Evolutionary conservation across 148 eudicot species (phyloP).

Genomic region (Hydrangea macrophylla): DNA sequence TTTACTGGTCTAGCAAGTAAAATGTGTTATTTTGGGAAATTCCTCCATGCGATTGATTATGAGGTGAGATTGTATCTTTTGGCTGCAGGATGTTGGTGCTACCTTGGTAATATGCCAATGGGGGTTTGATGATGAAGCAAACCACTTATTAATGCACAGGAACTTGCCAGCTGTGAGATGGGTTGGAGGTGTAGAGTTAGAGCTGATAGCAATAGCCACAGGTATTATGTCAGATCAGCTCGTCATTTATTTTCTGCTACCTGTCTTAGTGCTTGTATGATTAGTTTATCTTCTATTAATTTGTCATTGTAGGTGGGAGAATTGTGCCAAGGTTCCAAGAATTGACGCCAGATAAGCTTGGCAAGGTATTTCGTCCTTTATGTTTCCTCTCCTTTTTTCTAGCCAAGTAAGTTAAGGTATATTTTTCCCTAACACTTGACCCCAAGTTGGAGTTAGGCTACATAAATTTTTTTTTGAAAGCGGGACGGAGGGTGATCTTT

Average conservation of each 20-base stretch:
- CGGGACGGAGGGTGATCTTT: too few species aligned
- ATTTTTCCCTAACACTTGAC: background rate
- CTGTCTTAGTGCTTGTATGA: conserved; percentile 3
- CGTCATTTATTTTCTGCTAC: background rate
- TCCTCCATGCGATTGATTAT: background rate
- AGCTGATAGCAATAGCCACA: conserved; percentile 95
- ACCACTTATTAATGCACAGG: conserved; percentile 90
- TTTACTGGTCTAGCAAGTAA: conserved; percentile 6
- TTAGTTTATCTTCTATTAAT: conserved; percentile 4
- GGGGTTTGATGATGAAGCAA: conserved; percentile 99
- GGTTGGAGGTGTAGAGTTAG: conserved; percentile 99
- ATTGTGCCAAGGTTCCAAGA: conserved; percentile 98
- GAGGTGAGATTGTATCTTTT: conserved; percentile 11
- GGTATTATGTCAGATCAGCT: conserved; percentile 38
- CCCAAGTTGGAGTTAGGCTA: background rate
- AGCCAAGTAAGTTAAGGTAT: background rate
- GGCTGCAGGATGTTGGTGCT: conserved; percentile 88
- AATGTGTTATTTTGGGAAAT: background rate
- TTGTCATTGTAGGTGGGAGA: conserved; percentile 70
- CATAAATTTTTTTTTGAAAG: too few species aligned
- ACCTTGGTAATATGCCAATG: conserved; percentile 97
- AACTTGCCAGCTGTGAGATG: conserved; percentile 93
- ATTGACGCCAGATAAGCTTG: conserved; percentile 85
- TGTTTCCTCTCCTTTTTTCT: background rate
- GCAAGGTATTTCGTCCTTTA: conserved; percentile 53